Conservation (phyloP, 2,329 filamentous ascomycete species). For the Aspergillus brunneoviolaceus region DNA sequence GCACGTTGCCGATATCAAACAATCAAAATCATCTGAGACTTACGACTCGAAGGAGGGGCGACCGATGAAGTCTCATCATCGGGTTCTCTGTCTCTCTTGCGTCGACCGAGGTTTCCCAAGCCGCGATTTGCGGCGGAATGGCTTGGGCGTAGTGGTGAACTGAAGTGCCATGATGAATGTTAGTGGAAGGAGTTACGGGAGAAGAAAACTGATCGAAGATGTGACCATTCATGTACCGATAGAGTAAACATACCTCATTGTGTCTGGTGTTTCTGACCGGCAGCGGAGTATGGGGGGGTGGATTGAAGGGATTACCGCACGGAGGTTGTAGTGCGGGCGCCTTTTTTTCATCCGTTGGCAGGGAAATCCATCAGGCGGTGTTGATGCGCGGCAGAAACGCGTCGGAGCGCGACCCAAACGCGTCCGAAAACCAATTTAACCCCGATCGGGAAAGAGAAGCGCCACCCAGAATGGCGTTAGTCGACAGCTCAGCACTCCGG, state of each 20-base stretch:
- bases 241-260: slow-evolving; percentile 30
- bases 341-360: slow-evolving; percentile 17
- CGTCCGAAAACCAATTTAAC: slow-evolving; percentile 35
- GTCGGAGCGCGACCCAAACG: slow-evolving; percentile 16
- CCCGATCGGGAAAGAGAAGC: slow-evolving; percentile 25
- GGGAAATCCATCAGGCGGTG: slow-evolving; percentile 20
- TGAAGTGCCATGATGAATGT: slow-evolving; percentile 37
- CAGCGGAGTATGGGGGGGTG: neutral
- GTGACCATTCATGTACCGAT: neutral
- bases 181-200: neutral
- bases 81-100: slow-evolving; percentile 65
- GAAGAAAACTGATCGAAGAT: neutral
- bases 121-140: slow-evolving; percentile 83
- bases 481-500: too few relatives aligned
- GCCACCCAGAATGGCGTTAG: neutral
- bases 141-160: slow-evolving; percentile 78
- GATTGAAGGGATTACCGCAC: slow-evolving; percentile 10
- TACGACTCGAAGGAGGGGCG: slow-evolving; percentile 63
- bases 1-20: neutral
- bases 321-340: slow-evolving; percentile 14
- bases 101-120: slow-evolving; percentile 50
- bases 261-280: slow-evolving; percentile 20
- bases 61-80: slow-evolving; percentile 63
- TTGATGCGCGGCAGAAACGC: slow-evolving; percentile 17
- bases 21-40: slow-evolving; percentile 32